These are phyloP conservation scores for Vicia faba DNA, from an alignment of 306 rosid species.

Conservation along the genomic window DNA sequence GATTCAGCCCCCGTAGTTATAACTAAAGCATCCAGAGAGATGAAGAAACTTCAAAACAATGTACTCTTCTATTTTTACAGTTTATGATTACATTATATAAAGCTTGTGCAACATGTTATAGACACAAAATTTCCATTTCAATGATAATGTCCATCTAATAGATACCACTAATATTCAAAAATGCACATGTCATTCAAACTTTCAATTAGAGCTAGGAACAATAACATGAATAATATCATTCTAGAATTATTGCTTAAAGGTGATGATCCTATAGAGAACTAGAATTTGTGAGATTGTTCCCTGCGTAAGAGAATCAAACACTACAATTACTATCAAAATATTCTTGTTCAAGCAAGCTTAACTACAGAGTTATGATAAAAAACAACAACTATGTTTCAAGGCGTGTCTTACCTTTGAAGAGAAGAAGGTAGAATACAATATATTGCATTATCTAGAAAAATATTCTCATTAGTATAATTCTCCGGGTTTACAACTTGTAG, in stretches of 20 bases:
- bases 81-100: conserved; percentile 27
- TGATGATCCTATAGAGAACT: conserved; percentile 56
- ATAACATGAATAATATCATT: conserved; percentile 44
- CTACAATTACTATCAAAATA: background rate
- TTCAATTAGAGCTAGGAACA: conserved; percentile 43
- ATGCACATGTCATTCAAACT: conserved; percentile 39
- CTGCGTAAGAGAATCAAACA: conserved; percentile 54
- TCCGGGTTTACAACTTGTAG: conserved; percentile 70
- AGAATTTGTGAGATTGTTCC: conserved; percentile 79
- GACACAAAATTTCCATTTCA: conserved; percentile 33
- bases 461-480: conserved; percentile 47
- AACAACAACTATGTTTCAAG: background rate
- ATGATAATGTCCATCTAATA: conserved; percentile 10
- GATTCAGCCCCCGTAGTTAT: no score
- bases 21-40: no score
- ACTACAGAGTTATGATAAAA: no score
- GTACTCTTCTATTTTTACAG: conserved; percentile 22
- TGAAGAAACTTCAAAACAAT: background rate
- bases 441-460: conserved; percentile 70
- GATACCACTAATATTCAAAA: conserved; percentile 25
- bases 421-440: conserved; percentile 83
- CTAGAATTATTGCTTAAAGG: conserved; percentile 34
- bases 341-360: no score
- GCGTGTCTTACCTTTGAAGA: conserved; percentile 74
- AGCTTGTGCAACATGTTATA: conserved; percentile 26